phyloP scores from a whole-genome alignment of 768 basidiomycete species.

The Russula lepida region DNA sequence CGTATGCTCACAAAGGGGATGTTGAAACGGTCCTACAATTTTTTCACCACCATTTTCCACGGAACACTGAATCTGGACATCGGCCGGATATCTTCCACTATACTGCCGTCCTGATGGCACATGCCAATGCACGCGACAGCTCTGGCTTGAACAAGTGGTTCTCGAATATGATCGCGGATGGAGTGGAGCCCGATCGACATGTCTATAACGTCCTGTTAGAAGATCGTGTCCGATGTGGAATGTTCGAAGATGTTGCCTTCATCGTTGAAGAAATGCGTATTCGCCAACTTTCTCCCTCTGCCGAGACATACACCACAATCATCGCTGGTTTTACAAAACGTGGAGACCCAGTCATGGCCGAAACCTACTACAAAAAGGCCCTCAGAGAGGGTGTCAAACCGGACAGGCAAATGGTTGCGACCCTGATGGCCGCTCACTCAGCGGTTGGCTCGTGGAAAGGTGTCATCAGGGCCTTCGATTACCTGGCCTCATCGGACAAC shows the following conservation, averaged over 20 bases:
- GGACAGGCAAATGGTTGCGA: conserved; percentile 54
- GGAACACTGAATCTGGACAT: conserved; percentile 26
- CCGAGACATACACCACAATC: conserved; percentile 54
- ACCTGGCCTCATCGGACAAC: conserved; percentile 34
- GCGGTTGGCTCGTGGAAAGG: conserved; percentile 73
- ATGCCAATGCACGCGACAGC: conserved; percentile 39
- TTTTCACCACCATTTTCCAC: conserved; percentile 49
- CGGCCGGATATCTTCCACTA: conserved; percentile 45
- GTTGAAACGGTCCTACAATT: conserved; percentile 35
- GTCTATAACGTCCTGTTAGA: conserved; percentile 56
- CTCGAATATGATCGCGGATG: conserved; percentile 39
- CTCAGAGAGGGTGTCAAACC: conserved; percentile 52
- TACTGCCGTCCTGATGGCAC: conserved; percentile 47
- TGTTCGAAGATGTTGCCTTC: conserved; percentile 41
- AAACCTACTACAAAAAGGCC: conserved; percentile 57
- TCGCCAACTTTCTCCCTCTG: conserved; percentile 39
- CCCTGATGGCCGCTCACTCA: conserved; percentile 78
- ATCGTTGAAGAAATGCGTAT: conserved; percentile 56
- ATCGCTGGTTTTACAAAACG: conserved; percentile 57
- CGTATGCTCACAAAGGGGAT: conserved; percentile 42
- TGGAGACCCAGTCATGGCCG: conserved; percentile 55
- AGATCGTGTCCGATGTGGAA: conserved; percentile 45
- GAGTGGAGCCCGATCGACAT: conserved; percentile 44
- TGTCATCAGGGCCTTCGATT: conserved; percentile 63
- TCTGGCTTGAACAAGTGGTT: conserved; percentile 49